These are phyloP conservation scores for Candida hungchunana DNA, from an alignment of 805 yeast genomes.

Conservation along the genomic window DNA sequence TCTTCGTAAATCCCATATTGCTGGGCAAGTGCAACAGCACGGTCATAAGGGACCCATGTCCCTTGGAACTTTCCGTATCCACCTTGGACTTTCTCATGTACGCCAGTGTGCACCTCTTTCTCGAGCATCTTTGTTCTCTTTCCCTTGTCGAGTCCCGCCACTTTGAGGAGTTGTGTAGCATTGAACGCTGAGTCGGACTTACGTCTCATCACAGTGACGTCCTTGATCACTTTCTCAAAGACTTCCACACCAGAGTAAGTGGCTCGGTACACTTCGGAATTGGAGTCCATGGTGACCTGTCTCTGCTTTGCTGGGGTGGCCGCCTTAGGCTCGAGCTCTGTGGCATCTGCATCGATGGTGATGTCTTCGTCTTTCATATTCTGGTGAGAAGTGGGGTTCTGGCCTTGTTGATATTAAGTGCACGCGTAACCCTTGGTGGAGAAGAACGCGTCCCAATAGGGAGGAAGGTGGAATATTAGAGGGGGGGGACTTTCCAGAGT, in stretches of 20 bases:
- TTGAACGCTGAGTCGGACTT: slow-evolving; percentile 77
- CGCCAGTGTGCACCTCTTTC: slow-evolving; percentile 63
- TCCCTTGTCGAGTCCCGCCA: slow-evolving; percentile 74
- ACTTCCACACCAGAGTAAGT: slow-evolving; percentile 80
- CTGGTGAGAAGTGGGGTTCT: no score
- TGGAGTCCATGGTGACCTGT: not conserved
- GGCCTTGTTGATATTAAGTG: no score
- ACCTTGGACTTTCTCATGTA: slow-evolving; percentile 77
- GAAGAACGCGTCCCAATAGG: no score
- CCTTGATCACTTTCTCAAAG: slow-evolving; percentile 66
- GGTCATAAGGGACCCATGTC: slow-evolving; percentile 75
- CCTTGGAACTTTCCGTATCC: slow-evolving; percentile 86
- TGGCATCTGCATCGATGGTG: slow-evolving; percentile 13
- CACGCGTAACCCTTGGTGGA: no score
- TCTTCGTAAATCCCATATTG: slow-evolving; percentile 57
- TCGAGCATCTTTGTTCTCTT: slow-evolving; percentile 72
- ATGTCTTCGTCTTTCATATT: slow-evolving; percentile 7
- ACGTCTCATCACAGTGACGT: slow-evolving; percentile 73
- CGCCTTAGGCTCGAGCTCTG: slow-evolving; percentile 11
- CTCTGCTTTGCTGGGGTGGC: slow-evolving; percentile 1
- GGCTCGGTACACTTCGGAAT: slow-evolving; percentile 55
- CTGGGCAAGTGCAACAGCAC: slow-evolving; percentile 55
- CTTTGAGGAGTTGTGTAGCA: slow-evolving; percentile 75
- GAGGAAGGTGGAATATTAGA: no score
- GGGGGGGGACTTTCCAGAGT: no score